Evolutionary conservation across 148 eudicot species (phyloP), one percentile per base, ranked within the genome.

Genomic region (Simmondsia chinensis): DNA sequence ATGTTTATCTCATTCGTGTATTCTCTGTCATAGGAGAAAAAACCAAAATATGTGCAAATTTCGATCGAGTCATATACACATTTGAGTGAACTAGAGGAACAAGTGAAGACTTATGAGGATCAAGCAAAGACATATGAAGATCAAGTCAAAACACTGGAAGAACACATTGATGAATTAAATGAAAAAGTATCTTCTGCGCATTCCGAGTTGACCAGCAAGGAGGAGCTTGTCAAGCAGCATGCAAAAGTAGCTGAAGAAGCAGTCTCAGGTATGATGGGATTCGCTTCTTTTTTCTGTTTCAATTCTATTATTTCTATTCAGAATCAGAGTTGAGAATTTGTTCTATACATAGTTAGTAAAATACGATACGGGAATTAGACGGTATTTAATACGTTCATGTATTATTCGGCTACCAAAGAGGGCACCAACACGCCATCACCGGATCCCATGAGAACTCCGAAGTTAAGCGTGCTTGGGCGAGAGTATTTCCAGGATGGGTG

Each of bases 171-270:
- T 32, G 78, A 79, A 38, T 60, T 91, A 44, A 82, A 70, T 67
- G 86, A 79, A 46, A 72, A 85, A 54, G 56, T 91, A 10, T 68
- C 89, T 18, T 70, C 58, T 52, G 88, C 99, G 33, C 43, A 75
- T 50, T 58, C 81, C 8, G 99, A 91, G 64, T 72, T 91, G 57
- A 79, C 73, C 23, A 64, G 70, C 21, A 82, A 82, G 64, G 99
- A 85, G 44, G 83, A 64, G 51, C 59, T 82, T 38, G 99, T 85
- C 44, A 91, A 85, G 60, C 99, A 91, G 46, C 99, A 91, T 49
- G 71, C 79, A 16, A 91, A 91, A 72, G 99, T 91, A 46, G 95
- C 99, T 4, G 99, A 91, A 68, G 99, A 89, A 65, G 99, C 99
- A 33, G 95, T 91, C 43, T 74, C 94, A 64, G 97, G 97, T 91